These are phyloP conservation scores for Pseudocercospora eumusae DNA, from an alignment of 2,329 filamentous ascomycete species.

Conservation along the genomic window DNA sequence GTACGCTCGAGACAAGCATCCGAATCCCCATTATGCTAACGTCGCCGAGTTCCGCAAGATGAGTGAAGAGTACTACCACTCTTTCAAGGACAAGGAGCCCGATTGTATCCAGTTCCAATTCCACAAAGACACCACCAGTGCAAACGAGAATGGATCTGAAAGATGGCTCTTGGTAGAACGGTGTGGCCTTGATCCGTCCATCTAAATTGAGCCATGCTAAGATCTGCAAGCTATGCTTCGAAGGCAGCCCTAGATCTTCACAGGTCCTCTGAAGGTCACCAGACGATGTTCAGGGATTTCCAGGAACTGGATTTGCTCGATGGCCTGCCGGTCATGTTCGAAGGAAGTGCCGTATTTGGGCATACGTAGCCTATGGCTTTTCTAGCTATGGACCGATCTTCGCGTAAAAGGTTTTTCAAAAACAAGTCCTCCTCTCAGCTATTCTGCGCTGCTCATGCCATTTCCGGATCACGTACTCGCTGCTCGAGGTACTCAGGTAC, in stretches of 20 bases:
- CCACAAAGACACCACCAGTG: background rate
- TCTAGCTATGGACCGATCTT: too few relatives aligned
- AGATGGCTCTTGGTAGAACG: slow-evolving; percentile 10
- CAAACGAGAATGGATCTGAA: background rate
- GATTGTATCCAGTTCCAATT: slow-evolving; percentile 15
- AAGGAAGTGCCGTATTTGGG: background rate
- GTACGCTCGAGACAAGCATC: slow-evolving; percentile 2
- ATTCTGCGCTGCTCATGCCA: too few relatives aligned
- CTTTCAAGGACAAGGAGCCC: slow-evolving; percentile 4
- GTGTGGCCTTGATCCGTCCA: background rate
- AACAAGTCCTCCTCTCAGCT: background rate
- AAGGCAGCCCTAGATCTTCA: background rate
- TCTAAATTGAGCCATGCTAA: background rate
- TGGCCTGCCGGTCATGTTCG: background rate
- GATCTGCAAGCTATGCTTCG: background rate
- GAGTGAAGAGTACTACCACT: slow-evolving; percentile 1
- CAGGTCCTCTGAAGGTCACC: slow-evolving; percentile 1
- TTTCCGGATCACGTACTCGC: too few relatives aligned
- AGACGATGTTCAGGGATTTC: background rate
- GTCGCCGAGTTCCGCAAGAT: background rate
- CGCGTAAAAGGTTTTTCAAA: too few relatives aligned
- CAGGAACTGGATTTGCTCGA: slow-evolving; percentile 1
- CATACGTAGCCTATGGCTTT: too few relatives aligned
- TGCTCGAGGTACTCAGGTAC: too few relatives aligned
- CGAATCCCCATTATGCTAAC: background rate